phyloP scores from a whole-genome alignment of 805 yeast species.

The Myxozyma neotropica region DNA sequence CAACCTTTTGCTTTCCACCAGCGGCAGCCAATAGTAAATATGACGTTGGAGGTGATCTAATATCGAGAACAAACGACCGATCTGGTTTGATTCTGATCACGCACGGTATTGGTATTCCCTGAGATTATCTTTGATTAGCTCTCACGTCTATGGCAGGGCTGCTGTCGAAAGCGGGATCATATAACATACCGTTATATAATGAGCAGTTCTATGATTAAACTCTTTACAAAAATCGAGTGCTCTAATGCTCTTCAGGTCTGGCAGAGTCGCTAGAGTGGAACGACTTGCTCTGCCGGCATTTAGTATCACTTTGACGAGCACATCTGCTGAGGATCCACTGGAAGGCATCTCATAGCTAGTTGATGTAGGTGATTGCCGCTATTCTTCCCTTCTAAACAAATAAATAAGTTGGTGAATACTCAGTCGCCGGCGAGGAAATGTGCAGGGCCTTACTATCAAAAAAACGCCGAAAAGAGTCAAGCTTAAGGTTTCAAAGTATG shows the following conservation, averaged over 20 bases:
- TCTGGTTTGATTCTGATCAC: constrained; percentile 87
- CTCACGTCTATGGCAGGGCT: too few species aligned
- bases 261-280: not conserved
- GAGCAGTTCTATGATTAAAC: not conserved
- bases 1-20: not conserved
- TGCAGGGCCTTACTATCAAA: not conserved
- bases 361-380: too few species aligned
- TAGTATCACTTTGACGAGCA: not conserved
- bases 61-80: constrained; percentile 79
- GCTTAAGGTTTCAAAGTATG: too few species aligned
- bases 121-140: not conserved
- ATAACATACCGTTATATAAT: not conserved
- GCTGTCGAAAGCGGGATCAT: not conserved
- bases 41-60: constrained; percentile 90
- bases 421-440: too few species aligned
- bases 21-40: constrained; percentile 59
- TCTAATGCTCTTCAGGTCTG: not conserved
- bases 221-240: not conserved
- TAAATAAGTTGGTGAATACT: too few species aligned
- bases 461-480: too few species aligned
- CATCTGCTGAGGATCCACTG: not conserved
- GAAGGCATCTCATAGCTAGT: too few species aligned
- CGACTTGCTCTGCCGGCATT: not conserved
- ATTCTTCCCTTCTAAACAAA: too few species aligned
- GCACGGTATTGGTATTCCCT: constrained; percentile 87